phyloP scores from a whole-genome alignment of 257 asterid genomes.

The Ocimum tenuiflorum region DNA sequence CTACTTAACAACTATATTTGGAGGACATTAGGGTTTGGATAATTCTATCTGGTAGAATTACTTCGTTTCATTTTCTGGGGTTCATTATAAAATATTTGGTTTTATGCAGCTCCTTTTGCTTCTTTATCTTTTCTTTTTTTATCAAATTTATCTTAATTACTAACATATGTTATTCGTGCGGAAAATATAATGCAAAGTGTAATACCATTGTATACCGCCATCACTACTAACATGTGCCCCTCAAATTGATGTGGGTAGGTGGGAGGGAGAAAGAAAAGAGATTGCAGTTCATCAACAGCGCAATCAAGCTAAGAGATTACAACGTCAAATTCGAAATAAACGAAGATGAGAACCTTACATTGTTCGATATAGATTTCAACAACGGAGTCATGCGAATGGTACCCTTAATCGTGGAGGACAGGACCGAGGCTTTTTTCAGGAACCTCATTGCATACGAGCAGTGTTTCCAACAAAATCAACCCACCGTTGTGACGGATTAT shows the following conservation, averaged over 20 bases:
- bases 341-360: background rate
- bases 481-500: background rate
- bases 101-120: too few relatives aligned
- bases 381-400: background rate
- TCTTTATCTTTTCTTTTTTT: too few relatives aligned
- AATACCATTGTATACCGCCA: too few relatives aligned
- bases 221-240: too few relatives aligned
- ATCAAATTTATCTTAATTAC: too few relatives aligned
- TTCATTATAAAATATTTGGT: too few relatives aligned
- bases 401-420: background rate
- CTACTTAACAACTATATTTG: too few relatives aligned
- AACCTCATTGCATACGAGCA: conserved; percentile 13
- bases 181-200: too few relatives aligned
- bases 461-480: background rate
- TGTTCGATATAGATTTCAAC: background rate
- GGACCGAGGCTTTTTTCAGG: conserved; percentile 1
- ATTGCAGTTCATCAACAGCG: conserved; percentile 5
- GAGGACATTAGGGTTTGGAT: too few relatives aligned
- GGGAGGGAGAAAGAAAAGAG: background rate
- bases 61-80: too few relatives aligned
- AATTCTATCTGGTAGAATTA: too few relatives aligned
- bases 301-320: conserved; percentile 19
- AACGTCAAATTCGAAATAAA: conserved; percentile 12
- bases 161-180: too few relatives aligned
- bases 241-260: background rate